phyloP scores from a whole-genome alignment of 2,329 filamentous ascomycete species.

The Grosmannia serpens region DNA sequence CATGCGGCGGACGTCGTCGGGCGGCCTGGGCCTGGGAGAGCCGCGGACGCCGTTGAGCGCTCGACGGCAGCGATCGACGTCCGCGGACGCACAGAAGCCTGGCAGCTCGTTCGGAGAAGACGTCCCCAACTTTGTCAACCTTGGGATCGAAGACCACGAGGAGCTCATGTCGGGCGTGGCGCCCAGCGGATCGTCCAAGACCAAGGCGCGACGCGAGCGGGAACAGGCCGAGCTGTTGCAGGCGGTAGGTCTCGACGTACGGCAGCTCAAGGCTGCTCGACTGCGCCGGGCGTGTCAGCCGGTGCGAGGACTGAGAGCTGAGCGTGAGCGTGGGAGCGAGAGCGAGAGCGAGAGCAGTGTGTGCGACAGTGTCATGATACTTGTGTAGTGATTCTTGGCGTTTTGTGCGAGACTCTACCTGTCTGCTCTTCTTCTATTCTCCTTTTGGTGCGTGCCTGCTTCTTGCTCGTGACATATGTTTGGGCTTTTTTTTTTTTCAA shows the following conservation, averaged over 20 bases:
- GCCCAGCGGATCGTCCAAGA: slow-evolving; percentile 83
- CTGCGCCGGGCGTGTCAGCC: no score
- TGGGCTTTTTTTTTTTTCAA: background rate
- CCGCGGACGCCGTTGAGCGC: background rate
- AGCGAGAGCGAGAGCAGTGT: no score
- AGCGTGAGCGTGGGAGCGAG: no score
- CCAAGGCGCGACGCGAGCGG: slow-evolving; percentile 82
- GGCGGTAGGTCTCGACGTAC: no score
- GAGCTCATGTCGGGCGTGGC: slow-evolving; percentile 83
- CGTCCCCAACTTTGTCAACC: slow-evolving; percentile 65
- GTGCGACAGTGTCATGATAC: no score
- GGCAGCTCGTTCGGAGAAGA: slow-evolving; percentile 11
- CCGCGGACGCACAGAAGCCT: background rate
- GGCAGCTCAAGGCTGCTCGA: no score
- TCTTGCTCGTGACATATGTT: background rate
- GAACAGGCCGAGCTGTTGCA: slow-evolving; percentile 71
- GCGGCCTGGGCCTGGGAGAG: background rate
- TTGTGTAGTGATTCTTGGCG: no score
- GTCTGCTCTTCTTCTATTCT: background rate
- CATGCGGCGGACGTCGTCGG: slow-evolving; percentile 13
- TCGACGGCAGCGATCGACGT: background rate
- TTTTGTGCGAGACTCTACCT: background rate
- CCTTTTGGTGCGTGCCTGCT: background rate
- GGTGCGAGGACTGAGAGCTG: no score
- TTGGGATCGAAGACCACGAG: slow-evolving; percentile 66